Evolutionary conservation across 73 alveolate genomes (phyloP).

Genomic region (Paramecium primaurelia): DNA sequence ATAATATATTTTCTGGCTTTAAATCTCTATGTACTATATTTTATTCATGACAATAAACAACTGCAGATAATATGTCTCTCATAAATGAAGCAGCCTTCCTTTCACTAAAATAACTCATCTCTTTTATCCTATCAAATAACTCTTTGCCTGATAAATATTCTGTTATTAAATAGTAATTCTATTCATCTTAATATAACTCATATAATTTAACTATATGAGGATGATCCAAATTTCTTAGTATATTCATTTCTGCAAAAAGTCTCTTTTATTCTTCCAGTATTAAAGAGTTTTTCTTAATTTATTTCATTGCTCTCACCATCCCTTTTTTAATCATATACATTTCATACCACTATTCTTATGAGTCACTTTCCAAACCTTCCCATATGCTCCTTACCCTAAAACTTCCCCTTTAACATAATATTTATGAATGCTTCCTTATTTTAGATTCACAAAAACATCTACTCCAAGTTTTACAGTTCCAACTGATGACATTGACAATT

Average conservation of each 20-base stretch:
- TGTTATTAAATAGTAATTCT: constrained; percentile 46
- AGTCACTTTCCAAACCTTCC: constrained; percentile 17
- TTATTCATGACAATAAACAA: constrained; percentile 54
- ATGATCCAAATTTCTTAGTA: constrained; percentile 36
- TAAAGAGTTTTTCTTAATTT: not conserved
- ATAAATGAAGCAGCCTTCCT: constrained; percentile 46
- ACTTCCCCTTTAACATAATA: not conserved
- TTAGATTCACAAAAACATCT: not conserved
- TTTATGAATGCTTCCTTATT: not conserved
- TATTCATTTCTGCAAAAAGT: constrained; percentile 52
- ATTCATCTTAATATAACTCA: constrained; percentile 45
- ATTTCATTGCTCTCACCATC: constrained; percentile 55
- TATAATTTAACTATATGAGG: constrained; percentile 41
- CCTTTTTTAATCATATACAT: not conserved
- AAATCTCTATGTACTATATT: constrained; percentile 64
- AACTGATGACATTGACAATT: not conserved
- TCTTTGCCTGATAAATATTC: constrained; percentile 68
- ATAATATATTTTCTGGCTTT: constrained; percentile 82
- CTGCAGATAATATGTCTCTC: constrained; percentile 56
- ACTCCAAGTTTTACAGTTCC: not conserved
- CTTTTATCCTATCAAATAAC: constrained; percentile 62
- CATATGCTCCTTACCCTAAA: not conserved
- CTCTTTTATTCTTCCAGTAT: constrained; percentile 47
- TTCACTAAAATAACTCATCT: constrained; percentile 33
- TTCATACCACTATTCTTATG: not conserved